Evolutionary conservation across 768 basidiomycete species (phyloP), one percentile per base, ranked within the genome.

Genomic region (Leccinum rimulosum): DNA sequence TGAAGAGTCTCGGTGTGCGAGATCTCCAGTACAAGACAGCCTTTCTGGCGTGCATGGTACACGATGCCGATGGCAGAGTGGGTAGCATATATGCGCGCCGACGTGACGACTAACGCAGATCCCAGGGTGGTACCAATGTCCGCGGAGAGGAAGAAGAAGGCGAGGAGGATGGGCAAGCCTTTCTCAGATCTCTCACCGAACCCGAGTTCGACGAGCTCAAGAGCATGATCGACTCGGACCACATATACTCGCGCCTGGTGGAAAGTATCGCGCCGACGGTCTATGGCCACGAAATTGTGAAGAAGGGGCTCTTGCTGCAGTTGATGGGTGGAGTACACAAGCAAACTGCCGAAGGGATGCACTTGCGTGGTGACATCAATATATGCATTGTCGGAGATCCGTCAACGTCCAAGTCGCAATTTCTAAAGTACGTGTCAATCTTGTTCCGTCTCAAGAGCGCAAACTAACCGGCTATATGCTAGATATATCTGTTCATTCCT

Each of bases 291-390:
- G 97, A 99, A 69, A 95, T 98, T 53, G 95, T 98, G 66, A 98
- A 99, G 79, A 99, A 99, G 72, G 97, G 97, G 12, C 80, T 99
- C 35, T 77, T 98, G 25, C 79, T 99, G 17, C 97, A 98, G 70
- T 82, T 99, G 27, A 96, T 99, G 94, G 95, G 97, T 25, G 97
- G 97, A 25, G 96, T 98, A 4, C 96, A 98, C 76, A 99, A 99
- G 72, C 86, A 94, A 70, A 98, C 96, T 1, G 78, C 82, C 0
- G 97, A 98, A 73, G 97, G 97, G 36, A 98, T 98, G 86, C 86
- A 98, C 72, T 82, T 98, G n/a, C 87, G 97, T 70, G 97, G 97
- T 1, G 97, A 99, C 69, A 89, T 99, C 72, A 98, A 98, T 65
- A 95, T 99, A 54, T 98, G 96, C 70, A 94, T 98, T 55, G 88